Percentiles rank a stretch among this genome's conserved stretches.
These are phyloP conservation scores for Gaeumannomyces sp. DNA, from an alignment of 2,329 filamentous ascomycete species.

Conservation along the genomic window DNA sequence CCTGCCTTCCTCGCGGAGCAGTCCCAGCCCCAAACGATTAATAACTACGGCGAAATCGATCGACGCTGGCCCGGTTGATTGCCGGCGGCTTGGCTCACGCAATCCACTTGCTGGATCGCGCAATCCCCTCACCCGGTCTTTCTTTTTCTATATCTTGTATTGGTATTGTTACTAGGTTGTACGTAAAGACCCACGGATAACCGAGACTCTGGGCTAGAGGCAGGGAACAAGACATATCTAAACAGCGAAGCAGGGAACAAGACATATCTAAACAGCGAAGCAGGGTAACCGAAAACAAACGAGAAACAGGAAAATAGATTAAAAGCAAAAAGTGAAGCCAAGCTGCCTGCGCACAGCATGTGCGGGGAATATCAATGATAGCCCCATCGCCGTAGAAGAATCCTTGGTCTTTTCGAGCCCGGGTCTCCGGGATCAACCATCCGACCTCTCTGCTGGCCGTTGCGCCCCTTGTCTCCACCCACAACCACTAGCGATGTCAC, in stretches of 20 bases:
- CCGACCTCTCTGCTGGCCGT: not conserved
- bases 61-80: no score
- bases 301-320: not conserved
- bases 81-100: no score
- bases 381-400: not conserved
- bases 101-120: not conserved
- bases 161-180: no score
- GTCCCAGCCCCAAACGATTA: not conserved
- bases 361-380: not conserved
- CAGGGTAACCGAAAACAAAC: not conserved
- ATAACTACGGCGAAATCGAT: not conserved
- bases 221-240: not conserved
- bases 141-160: no score
- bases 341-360: not conserved
- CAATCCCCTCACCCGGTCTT: not conserved
- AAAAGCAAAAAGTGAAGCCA: not conserved
- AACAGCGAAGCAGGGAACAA: not conserved
- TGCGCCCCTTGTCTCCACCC: not conserved
- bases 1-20: not conserved
- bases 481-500: slow-evolving; percentile 9
- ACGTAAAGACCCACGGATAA: no score
- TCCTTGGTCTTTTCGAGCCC: not conserved
- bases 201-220: no score
- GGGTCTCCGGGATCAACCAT: not conserved
- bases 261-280: no score